Conservation (phyloP, 148 eudicot genomes). For the Chenopodium formosanum region DNA sequence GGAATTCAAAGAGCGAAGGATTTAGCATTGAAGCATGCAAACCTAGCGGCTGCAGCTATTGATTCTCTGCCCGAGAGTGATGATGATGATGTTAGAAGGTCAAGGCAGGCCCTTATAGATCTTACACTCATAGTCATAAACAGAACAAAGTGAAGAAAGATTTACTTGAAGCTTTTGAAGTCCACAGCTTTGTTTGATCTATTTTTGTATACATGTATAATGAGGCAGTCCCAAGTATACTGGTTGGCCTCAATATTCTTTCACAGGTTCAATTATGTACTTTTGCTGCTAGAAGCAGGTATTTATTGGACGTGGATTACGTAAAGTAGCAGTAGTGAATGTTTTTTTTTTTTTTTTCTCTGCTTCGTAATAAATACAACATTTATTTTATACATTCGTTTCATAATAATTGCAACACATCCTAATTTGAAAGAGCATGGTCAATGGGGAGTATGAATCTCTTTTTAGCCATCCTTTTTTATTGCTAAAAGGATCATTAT, state of each 20-base stretch:
- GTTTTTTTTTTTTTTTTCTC: too few species aligned
- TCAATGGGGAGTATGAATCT: too few species aligned
- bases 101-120: constrained; percentile 88
- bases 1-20: constrained; percentile 82
- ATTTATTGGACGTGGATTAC: too few species aligned
- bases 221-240: background rate
- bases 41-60: constrained; percentile 71
- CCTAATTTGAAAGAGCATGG: too few species aligned
- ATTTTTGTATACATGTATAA: constrained; percentile 2
- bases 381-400: too few species aligned
- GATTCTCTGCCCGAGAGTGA: constrained; percentile 67
- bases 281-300: background rate
- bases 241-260: constrained; percentile 14
- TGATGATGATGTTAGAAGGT: constrained; percentile 67
- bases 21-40: constrained; percentile 79
- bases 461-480: too few species aligned
- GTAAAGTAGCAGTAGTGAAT: too few species aligned
- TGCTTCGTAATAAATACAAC: too few species aligned
- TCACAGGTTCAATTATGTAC: background rate
- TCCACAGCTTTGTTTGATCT: background rate
- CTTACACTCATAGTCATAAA: constrained; percentile 73
- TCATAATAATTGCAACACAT: too few species aligned
- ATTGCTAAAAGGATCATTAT: too few species aligned
- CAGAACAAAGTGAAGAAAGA: constrained; percentile 61
- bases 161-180: background rate